Percentiles rank a stretch among this genome's conserved stretches.
Evolutionary conservation across 257 asterid genomes (phyloP).

Genomic region (Solanum rostratum): DNA sequence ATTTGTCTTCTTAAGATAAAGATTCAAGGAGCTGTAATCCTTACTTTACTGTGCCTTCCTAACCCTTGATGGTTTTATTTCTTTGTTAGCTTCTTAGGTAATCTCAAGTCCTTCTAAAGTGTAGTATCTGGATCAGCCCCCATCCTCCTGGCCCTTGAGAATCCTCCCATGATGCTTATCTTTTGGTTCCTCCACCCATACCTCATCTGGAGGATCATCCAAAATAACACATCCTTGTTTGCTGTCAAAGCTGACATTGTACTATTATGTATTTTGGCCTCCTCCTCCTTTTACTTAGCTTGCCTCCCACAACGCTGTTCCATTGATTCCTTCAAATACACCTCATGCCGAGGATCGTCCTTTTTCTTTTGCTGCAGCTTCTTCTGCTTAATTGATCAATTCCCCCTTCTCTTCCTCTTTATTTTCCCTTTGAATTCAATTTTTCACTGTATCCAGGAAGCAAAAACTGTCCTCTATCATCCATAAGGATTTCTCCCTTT

Average conservation of each 20-base stretch:
- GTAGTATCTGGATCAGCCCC: too few relatives aligned
- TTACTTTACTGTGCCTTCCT: neutral
- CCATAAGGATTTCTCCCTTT: neutral
- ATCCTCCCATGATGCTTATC: neutral
- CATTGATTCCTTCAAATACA: neutral
- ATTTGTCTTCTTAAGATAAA: neutral
- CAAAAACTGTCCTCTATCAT: neutral
- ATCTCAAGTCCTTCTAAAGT: too few relatives aligned
- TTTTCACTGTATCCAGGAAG: neutral
- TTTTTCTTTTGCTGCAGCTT: slow-evolving; percentile 2
- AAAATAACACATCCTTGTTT: neutral
- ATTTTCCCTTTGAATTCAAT: neutral
- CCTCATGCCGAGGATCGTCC: neutral
- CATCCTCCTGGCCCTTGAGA: too few relatives aligned
- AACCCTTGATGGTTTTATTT: neutral
- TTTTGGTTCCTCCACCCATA: neutral
- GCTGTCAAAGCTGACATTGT: neutral
- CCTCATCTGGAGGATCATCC: too few relatives aligned
- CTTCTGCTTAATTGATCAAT: slow-evolving; percentile 9
- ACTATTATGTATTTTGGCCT: neutral
- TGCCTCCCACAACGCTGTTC: neutral
- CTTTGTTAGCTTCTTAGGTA: too few relatives aligned
- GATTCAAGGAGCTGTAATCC: neutral
- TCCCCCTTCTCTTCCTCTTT: slow-evolving; percentile 19
- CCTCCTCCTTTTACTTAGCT: neutral